Evolutionary conservation across 2,329 filamentous ascomycete genomes (phyloP).

Genomic region (Aspergillus sojae): DNA sequence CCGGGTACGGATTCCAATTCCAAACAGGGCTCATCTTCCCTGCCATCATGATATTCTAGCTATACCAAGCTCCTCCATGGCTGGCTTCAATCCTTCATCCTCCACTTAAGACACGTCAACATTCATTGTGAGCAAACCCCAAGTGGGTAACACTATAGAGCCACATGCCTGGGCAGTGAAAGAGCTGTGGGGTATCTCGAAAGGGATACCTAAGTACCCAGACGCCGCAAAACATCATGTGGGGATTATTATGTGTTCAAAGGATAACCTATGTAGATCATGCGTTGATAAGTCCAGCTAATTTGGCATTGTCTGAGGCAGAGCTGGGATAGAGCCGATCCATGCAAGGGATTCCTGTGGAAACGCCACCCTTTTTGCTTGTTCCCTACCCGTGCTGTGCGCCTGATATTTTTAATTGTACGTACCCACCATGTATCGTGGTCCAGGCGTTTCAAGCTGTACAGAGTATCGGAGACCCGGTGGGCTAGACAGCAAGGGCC

Average conservation of each 20-base stretch:
- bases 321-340: conserved; percentile 1
- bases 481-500: conserved; percentile 11
- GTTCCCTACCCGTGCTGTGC: conserved; percentile 9
- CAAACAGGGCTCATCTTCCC: conserved; percentile 3
- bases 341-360: conserved; percentile 10
- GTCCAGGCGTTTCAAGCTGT: conserved; percentile 6
- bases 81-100: not conserved
- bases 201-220: not conserved
- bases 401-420: conserved; percentile 9
- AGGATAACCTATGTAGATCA: conserved; percentile 7
- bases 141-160: not conserved
- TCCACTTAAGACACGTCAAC: not conserved
- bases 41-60: not conserved
- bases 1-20: not conserved
- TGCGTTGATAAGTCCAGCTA: conserved; percentile 5
- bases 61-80: not conserved
- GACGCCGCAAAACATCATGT: conserved; percentile 7
- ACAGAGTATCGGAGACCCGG: not conserved
- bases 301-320: conserved; percentile 6
- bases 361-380: conserved; percentile 6
- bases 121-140: not conserved
- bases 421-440: conserved; percentile 9
- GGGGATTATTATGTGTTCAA: conserved; percentile 9
- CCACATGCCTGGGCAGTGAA: not conserved
- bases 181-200: not conserved